A percentile compares a stretch with the other conserved stretches of the same genome.
Evolutionary conservation across 305 asterid species (phyloP).

Genomic region (Fraxinus albicans): DNA sequence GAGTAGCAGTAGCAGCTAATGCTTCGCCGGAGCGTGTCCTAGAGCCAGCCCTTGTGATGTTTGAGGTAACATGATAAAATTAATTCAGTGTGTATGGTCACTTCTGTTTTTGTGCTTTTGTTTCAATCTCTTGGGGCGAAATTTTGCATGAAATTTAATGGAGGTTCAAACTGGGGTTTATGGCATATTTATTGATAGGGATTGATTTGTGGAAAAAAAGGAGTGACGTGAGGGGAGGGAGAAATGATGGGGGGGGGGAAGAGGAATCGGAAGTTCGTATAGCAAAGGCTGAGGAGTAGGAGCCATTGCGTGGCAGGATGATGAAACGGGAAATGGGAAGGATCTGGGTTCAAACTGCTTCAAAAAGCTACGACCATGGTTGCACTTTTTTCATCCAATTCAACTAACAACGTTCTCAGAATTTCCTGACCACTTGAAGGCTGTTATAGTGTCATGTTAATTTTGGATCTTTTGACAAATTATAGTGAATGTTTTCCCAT

Average conservation of each 20-base stretch:
- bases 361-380: background rate
- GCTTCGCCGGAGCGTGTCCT: slow-evolving; percentile 93
- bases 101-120: slow-evolving; percentile 3
- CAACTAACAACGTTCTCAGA: background rate
- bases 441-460: background rate
- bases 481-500: background rate
- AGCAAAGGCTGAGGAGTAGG: background rate
- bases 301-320: background rate
- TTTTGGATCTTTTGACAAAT: background rate
- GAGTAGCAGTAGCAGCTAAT: slow-evolving; percentile 65
- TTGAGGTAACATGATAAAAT: slow-evolving; percentile 63
- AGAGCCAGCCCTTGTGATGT: slow-evolving; percentile 97
- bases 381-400: background rate
- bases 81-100: background rate
- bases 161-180: background rate
- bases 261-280: slow-evolving; percentile 5
- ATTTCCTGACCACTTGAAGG: background rate
- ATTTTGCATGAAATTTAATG: background rate
- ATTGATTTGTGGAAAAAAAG: background rate
- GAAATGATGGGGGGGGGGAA: too few species aligned
- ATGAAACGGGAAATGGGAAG: background rate
- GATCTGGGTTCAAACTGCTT: background rate
- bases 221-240: background rate
- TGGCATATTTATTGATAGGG: background rate
- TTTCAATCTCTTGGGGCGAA: background rate